These are phyloP conservation scores for Diaporthe batatas DNA, from an alignment of 2,329 filamentous ascomycete genomes.

Conservation along the genomic window DNA sequence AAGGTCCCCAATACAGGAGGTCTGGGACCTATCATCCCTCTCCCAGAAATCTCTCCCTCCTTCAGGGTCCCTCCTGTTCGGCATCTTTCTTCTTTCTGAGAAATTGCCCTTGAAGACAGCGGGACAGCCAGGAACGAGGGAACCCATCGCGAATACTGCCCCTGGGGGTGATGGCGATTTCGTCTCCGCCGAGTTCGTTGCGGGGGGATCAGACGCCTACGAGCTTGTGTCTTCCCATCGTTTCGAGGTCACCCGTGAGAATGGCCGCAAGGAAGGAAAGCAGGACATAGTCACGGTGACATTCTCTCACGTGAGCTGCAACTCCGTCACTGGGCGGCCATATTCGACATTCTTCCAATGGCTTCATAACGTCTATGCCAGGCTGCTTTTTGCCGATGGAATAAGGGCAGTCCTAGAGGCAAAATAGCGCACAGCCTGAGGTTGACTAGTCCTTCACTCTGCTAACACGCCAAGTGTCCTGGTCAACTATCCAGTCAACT, in stretches of 20 bases:
- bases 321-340: constrained; percentile 12
- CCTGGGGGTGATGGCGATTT: neutral
- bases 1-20: neutral
- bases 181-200: constrained; percentile 6
- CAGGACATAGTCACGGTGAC: neutral
- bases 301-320: constrained; percentile 28
- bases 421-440: neutral
- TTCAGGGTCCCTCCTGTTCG: constrained; percentile 27
- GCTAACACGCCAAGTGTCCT: no score
- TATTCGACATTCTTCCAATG: neutral
- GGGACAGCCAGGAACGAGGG: neutral
- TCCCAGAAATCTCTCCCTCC: neutral
- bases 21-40: neutral
- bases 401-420: neutral
- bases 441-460: neutral
- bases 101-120: neutral
- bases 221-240: constrained; percentile 27
- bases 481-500: no score
- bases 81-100: constrained; percentile 18
- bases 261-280: neutral
- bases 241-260: constrained; percentile 22
- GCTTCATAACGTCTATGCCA: constrained; percentile 12
- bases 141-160: neutral
- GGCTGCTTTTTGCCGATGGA: constrained; percentile 9
- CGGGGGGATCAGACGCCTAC: constrained; percentile 2